Percentiles rank a stretch among this genome's conserved stretches.
These are phyloP conservation scores for Cryptosporidium canis DNA, from an alignment of 169 alveolate species.

Conservation along the genomic window DNA sequence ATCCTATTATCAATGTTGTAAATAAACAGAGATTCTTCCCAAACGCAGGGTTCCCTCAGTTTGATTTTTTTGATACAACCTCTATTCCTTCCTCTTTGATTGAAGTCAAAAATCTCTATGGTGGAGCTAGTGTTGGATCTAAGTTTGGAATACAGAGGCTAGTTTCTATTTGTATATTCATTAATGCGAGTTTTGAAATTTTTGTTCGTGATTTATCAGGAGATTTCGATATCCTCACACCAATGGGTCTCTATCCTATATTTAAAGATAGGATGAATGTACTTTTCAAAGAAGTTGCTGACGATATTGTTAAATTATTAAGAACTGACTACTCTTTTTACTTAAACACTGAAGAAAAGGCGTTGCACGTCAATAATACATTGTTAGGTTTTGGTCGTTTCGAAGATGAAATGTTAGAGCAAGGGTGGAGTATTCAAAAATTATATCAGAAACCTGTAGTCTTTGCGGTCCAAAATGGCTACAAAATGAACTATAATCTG, in stretches of 20 bases:
- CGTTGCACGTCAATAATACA: neutral
- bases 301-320: neutral
- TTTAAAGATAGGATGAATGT: neutral
- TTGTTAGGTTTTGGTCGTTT: neutral
- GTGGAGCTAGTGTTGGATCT: neutral
- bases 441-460: conserved; percentile 36
- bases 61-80: conserved; percentile 22
- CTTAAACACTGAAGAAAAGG: neutral
- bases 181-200: conserved; percentile 34
- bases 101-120: neutral
- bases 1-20: conserved; percentile 12
- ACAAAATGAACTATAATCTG: conserved; percentile 17
- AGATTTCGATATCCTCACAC: neutral
- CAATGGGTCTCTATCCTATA: neutral
- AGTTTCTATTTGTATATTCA: conserved; percentile 1
- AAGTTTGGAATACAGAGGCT: neutral
- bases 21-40: conserved; percentile 52
- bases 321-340: conserved; percentile 26
- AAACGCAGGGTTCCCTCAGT: conserved; percentile 14
- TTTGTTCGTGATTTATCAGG: conserved; percentile 7
- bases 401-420: conserved; percentile 15
- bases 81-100: neutral
- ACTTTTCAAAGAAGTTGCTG: neutral
- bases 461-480: conserved; percentile 33
- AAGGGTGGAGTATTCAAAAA: neutral